Conservation (phyloP, 495 filamentous ascomycete genomes). For the Lindgomyces ingoldianus region DNA sequence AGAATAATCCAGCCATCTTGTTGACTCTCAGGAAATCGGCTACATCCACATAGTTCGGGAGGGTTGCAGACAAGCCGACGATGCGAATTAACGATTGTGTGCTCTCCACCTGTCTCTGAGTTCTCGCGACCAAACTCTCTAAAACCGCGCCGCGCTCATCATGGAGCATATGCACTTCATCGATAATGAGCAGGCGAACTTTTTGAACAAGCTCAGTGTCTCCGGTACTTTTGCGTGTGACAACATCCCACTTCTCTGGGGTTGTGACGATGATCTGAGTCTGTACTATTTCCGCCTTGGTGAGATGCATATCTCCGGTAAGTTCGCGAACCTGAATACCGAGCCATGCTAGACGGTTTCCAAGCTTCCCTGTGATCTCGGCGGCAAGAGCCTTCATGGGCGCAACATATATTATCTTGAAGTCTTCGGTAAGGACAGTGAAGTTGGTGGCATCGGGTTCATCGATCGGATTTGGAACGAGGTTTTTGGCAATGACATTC, state of each 20-base stretch:
- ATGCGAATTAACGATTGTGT: constrained; percentile 96
- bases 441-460: constrained; percentile 74
- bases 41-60: constrained; percentile 96
- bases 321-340: constrained; percentile 86
- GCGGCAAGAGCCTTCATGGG: constrained; percentile 98
- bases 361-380: constrained; percentile 92
- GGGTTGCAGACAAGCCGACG: constrained; percentile 88
- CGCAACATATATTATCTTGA: constrained; percentile 98
- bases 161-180: constrained; percentile 99
- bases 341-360: constrained; percentile 91
- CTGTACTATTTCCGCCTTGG: constrained; percentile 89
- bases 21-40: constrained; percentile 97
- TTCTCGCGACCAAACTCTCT: constrained; percentile 91
- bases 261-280: constrained; percentile 99
- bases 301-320: constrained; percentile 98
- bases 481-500: constrained; percentile 83
- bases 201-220: constrained; percentile 98
- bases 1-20: constrained; percentile 88
- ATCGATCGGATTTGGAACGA: constrained; percentile 73
- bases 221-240: constrained; percentile 93
- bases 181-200: constrained; percentile 92
- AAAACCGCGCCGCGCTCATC: constrained; percentile 95
- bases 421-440: constrained; percentile 75
- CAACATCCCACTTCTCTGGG: constrained; percentile 99
- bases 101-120: constrained; percentile 94